These are phyloP conservation scores for Lophiotrema nucula DNA, from an alignment of 495 filamentous ascomycete species.

Conservation along the genomic window DNA sequence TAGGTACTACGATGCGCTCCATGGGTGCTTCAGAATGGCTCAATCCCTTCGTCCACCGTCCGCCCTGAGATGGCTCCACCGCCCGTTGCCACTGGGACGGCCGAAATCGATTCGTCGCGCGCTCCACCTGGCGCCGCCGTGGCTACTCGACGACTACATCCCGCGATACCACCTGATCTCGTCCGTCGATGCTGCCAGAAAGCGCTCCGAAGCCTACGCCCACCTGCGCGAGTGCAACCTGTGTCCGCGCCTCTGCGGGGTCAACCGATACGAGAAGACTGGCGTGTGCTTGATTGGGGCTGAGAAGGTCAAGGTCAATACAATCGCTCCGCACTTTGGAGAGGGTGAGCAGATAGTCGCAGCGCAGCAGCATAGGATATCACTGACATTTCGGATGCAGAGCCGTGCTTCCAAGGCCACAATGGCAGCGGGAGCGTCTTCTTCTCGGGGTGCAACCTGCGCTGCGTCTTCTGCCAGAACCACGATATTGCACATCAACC, in stretches of 20 bases:
- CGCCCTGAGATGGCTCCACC: not conserved
- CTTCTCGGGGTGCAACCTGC: constrained; percentile 71
- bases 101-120: constrained; percentile 32
- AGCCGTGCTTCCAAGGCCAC: constrained; percentile 75
- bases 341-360: constrained; percentile 47
- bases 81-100: not conserved
- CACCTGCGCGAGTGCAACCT: constrained; percentile 74
- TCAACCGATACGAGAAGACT: constrained; percentile 70
- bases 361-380: not conserved
- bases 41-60: not conserved
- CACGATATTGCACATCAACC: constrained; percentile 73
- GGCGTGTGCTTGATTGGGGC: constrained; percentile 73
- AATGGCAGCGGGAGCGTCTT: constrained; percentile 74
- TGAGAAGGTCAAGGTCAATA: constrained; percentile 68
- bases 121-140: constrained; percentile 73
- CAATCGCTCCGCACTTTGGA: constrained; percentile 73
- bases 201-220: constrained; percentile 64
- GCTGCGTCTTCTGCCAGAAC: constrained; percentile 82
- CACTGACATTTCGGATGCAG: constrained; percentile 40
- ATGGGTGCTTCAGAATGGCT: too few species aligned
- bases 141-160: constrained; percentile 69
- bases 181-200: constrained; percentile 58
- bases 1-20: too few species aligned
- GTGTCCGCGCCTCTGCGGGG: constrained; percentile 68
- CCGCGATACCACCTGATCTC: constrained; percentile 65